Evolutionary conservation across 306 rosid genomes (phyloP).

Genomic region (Prunus armeniaca): DNA sequence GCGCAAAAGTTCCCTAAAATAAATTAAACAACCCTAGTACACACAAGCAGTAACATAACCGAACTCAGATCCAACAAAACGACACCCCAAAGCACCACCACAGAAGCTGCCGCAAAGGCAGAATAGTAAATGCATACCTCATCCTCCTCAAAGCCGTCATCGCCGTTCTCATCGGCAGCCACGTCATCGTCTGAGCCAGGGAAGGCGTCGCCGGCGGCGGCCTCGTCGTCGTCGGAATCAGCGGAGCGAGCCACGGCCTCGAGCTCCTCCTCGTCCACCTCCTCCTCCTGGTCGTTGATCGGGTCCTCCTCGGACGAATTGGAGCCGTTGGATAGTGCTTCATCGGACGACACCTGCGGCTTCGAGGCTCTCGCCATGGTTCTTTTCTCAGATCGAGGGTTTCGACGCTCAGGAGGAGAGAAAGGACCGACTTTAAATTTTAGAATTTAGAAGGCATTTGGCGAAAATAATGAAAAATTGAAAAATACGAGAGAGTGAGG

Average conservation of each 20-base stretch:
- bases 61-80: conserved; percentile 24
- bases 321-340: conserved; percentile 50
- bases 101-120: background rate
- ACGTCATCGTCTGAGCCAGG: conserved; percentile 37
- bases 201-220: conserved; percentile 30
- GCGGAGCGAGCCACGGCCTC: conserved; percentile 89
- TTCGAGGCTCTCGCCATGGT: conserved; percentile 67
- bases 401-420: conserved; percentile 18
- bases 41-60: background rate
- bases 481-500: background rate
- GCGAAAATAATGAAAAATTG: background rate
- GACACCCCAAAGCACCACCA: background rate
- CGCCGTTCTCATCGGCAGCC: conserved; percentile 32
- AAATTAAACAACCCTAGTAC: background rate
- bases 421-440: conserved; percentile 19
- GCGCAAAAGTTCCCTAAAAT: background rate
- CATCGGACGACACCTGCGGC: conserved; percentile 66
- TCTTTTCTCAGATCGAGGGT: conserved; percentile 53
- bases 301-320: conserved; percentile 56
- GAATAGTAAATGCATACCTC: conserved; percentile 32
- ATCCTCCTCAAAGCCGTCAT: conserved; percentile 42
- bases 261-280: conserved; percentile 86
- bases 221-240: conserved; percentile 58
- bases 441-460: conserved; percentile 10
- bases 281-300: conserved; percentile 37